Evolutionary conservation across 192 early-diverging fungal species (phyloP).

Genomic region (Coemansia sp.): DNA sequence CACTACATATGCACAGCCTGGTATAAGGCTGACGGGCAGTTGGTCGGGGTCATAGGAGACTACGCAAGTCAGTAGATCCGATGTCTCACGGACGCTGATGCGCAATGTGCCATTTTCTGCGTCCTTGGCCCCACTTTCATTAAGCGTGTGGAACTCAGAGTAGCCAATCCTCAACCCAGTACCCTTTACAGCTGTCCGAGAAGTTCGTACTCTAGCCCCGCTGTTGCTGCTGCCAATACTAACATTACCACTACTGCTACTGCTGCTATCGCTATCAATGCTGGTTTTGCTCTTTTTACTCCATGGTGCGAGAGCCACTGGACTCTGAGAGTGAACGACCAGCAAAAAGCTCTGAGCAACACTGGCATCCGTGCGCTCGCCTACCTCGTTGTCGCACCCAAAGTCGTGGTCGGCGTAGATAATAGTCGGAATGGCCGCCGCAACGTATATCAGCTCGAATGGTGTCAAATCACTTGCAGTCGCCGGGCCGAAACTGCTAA

Average conservation of each 20-base stretch:
- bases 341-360: slow-evolving; percentile 18
- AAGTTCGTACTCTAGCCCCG: neutral
- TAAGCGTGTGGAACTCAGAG: neutral
- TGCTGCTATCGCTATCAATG: neutral
- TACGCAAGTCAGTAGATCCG: slow-evolving; percentile 4
- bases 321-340: slow-evolving; percentile 20
- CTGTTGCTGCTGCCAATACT: neutral
- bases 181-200: slow-evolving; percentile 11
- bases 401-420: slow-evolving; percentile 20
- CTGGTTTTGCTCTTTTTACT: neutral
- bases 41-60: slow-evolving; percentile 11
- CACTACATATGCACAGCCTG: slow-evolving; percentile 26
- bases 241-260: neutral
- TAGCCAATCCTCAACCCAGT: neutral
- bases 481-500: neutral
- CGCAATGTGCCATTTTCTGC: neutral
- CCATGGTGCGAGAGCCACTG: neutral
- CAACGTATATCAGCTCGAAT: slow-evolving; percentile 23
- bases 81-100: neutral
- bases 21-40: slow-evolving; percentile 11
- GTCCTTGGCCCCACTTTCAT: neutral
- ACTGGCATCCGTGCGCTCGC: neutral
- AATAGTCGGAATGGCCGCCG: slow-evolving; percentile 10
- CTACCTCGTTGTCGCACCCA: slow-evolving; percentile 8
- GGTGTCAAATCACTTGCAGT: neutral